Percentiles rank a stretch among this genome's conserved stretches.
These are phyloP conservation scores for Chaetomium sp. DNA, from an alignment of 2,329 filamentous ascomycete genomes.

Conservation along the genomic window DNA sequence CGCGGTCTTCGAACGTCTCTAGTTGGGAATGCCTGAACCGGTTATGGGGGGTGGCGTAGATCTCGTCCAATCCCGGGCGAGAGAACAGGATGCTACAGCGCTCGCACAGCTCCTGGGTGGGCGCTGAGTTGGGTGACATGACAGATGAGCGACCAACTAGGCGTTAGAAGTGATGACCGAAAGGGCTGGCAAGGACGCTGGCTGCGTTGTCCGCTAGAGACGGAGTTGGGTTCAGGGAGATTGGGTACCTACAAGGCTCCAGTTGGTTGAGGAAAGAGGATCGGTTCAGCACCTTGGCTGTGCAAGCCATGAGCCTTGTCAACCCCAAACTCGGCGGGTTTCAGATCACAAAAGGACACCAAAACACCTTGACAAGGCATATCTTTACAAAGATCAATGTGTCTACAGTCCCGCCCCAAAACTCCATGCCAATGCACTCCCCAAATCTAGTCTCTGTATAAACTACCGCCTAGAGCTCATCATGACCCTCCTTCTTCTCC, in stretches of 20 bases:
- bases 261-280: too few relatives aligned
- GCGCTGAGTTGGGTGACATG: neutral
- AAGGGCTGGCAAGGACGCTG: neutral
- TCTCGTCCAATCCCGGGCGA: neutral
- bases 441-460: neutral
- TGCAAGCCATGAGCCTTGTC: neutral
- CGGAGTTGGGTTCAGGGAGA: neutral
- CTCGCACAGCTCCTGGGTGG: neutral
- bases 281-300: neutral
- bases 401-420: conserved; percentile 6
- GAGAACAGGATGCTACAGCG: neutral
- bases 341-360: neutral
- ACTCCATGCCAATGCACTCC: conserved; percentile 17
- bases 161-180: neutral
- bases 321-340: neutral
- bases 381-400: conserved; percentile 2
- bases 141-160: neutral
- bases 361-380: neutral
- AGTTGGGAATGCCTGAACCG: neutral
- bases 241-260: neutral
- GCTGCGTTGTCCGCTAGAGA: neutral
- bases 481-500: conserved; percentile 34
- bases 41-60: neutral
- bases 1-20: neutral
- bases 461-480: conserved; percentile 38